Evolutionary conservation across 2,329 filamentous ascomycete species (phyloP), one percentile per base, ranked within the genome.

Genomic region (Madurella fahalii): DNA sequence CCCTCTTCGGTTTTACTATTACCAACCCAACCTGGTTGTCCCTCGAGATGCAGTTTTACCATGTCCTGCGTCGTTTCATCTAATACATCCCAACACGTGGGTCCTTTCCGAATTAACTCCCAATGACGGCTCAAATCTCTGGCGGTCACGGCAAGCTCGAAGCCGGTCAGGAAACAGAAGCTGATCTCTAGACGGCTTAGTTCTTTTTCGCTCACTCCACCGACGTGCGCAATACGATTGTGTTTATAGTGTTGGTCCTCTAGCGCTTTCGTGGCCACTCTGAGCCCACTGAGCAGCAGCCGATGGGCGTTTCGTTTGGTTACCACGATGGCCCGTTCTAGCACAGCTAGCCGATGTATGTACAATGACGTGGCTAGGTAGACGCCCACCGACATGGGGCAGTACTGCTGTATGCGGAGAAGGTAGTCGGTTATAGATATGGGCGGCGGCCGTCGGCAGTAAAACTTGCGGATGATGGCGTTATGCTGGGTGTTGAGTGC

Each of bases 261-360:
- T n/a, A 96, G 75, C 0, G 90, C 89, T 73, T 97, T 99, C 82
- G 92, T 94, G 13, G 93, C 91, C 3, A 96, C 89, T 37, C 92
- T 78, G 50, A 96, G 77, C 7, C 88, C 89, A 0, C 90, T 92
- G 15, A 99, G 80, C 32, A 95, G 78, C 8, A 97, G 75, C 2
- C 94, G 84, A 69, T 99, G 93, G 58, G 90, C 87, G 59, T 95
- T 97, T 53, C 90, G 82, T 54, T 81, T 80, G 2, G 91, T 95
- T 8, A 96, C 87, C 1, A 86, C 85, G 18, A 97, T 86, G 20
- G 87, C 82, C 61, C 83, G 83, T 67, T 95, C 89, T 43, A 86
- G 79, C 12, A 93, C 84, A 0, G 87, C 88, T 41, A 97, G 78
- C 20, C 87, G 84, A 67, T 93, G 86, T 61, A 96, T 93, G 73